phyloP scores from a whole-genome alignment of 306 rosid species.

The Cicer cuneatum region DNA sequence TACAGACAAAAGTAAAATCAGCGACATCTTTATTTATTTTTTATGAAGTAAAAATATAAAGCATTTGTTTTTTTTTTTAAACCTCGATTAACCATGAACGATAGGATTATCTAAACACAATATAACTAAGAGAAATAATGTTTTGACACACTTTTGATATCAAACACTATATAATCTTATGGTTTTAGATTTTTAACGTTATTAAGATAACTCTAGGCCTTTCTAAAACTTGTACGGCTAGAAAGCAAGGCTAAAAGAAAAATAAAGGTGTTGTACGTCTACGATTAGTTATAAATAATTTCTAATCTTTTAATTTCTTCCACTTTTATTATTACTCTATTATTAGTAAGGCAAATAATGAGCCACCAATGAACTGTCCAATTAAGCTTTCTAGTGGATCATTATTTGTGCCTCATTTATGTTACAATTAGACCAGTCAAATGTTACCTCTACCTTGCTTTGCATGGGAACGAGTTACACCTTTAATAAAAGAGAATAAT shows the following conservation, averaged over 20 bases:
- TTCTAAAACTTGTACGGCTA: too few relatives aligned
- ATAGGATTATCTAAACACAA: too few relatives aligned
- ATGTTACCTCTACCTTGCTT: not conserved
- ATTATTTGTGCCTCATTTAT: not conserved
- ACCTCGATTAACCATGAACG: too few relatives aligned
- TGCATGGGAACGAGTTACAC: constrained; percentile 7
- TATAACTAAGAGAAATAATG: too few relatives aligned
- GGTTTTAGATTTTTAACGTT: too few relatives aligned
- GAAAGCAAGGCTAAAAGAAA: not conserved
- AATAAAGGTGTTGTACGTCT: not conserved
- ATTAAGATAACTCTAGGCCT: too few relatives aligned
- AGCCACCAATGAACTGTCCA: not conserved
- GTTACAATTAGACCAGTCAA: constrained; percentile 13
- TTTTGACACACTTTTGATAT: too few relatives aligned
- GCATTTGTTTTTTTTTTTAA: too few relatives aligned
- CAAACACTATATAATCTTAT: too few relatives aligned
- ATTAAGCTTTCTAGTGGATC: not conserved
- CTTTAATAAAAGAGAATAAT: not conserved
- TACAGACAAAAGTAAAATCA: too few relatives aligned
- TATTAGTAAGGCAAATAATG: constrained; percentile 1
- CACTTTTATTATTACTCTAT: not conserved
- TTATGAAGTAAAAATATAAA: too few relatives aligned
- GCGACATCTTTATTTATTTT: too few relatives aligned
- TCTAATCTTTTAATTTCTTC: not conserved
- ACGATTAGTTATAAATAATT: not conserved